These are phyloP conservation scores for Trichosporon inkin DNA, from an alignment of 1,284 basidiomycete species.

Conservation along the genomic window DNA sequence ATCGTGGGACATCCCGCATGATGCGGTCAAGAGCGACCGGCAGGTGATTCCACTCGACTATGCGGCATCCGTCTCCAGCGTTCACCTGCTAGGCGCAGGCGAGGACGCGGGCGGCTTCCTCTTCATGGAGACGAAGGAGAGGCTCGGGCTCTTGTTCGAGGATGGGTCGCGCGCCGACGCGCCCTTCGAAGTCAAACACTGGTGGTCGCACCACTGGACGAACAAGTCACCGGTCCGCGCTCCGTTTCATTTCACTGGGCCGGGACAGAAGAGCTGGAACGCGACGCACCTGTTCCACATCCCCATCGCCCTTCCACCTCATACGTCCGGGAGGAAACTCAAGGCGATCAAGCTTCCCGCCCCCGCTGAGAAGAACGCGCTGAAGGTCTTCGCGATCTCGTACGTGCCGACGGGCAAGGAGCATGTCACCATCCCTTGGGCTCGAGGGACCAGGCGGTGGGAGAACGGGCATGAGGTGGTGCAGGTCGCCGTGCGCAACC, in stretches of 20 bases:
- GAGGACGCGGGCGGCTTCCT: conserved; percentile 20
- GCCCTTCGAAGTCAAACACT: conserved; percentile 21
- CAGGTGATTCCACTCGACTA: conserved; percentile 2
- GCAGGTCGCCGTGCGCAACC: conserved; percentile 17
- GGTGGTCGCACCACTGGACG: conserved; percentile 23
- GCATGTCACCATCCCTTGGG: background rate
- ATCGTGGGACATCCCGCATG: background rate
- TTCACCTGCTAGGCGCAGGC: conserved; percentile 19
- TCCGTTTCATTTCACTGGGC: conserved; percentile 15
- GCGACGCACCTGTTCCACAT: conserved; percentile 22
- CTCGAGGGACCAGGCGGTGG: conserved; percentile 20
- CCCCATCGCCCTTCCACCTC: conserved; percentile 9
- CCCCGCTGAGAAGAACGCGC: conserved; percentile 10
- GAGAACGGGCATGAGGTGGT: conserved; percentile 19
- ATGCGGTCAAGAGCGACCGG: conserved; percentile 12
- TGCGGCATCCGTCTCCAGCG: conserved; percentile 4
- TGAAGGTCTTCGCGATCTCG: conserved; percentile 24
- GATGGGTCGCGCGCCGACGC: conserved; percentile 8
- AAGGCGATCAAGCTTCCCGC: conserved; percentile 9
- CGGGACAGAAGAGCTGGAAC: conserved; percentile 12
- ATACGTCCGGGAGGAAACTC: background rate
- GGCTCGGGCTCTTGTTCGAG: conserved; percentile 12
- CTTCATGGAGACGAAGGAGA: conserved; percentile 14
- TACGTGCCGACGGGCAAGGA: background rate
- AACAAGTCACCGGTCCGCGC: conserved; percentile 20